Evolutionary conservation across 345 rosid species (phyloP), one percentile per base, ranked within the genome.

Genomic region (Eucalyptus pumila): DNA sequence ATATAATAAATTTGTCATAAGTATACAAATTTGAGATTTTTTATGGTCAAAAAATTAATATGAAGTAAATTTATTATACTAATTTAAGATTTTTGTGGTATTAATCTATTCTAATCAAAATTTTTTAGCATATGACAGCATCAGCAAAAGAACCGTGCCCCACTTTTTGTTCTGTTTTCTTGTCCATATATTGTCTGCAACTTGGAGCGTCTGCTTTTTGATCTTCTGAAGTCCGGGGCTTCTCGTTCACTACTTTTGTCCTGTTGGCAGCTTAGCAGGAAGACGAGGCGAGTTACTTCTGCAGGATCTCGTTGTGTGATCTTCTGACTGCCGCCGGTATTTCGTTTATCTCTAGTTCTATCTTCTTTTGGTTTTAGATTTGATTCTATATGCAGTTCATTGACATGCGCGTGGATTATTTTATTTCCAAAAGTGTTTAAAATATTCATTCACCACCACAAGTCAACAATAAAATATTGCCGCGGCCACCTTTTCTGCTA

Each of bases 1-100:
- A 56, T 9, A 56, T 4, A 1, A 56, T 56, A 56, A 56, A 9
- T 56, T 9, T 56, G 0, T 56, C 1, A 9, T 10, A 56, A 56
- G 1, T 24, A 23, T 2, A 24, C 0, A 0, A 56, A 0, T 56
- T 56, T 56, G 3, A 5, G 30, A 56, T 56, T 9, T 9, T 54
- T 56, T 4, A 21, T 56, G 27, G 3, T 56, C 0, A 23, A 56
- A 23, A 56, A 56, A 56, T 56, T 23, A 24, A 24, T 56, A 23
- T 56, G 1, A 10, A 23, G 30, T 56, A 56, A 56, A 56, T 56
- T 56, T 4, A 23, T 9, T 56, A 1, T 56, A 56, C 3, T 24
- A 56, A 56, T 24, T 24, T 56, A 13, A 56, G 30, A 56, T 56
- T 56, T 52, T 54, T 54, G 3, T 54, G 1, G 0, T 16, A 51